Evolutionary conservation across 1,284 basidiomycete genomes (phyloP), one percentile per base, ranked within the genome.

Genomic region (Microbotryomycetes sp.): DNA sequence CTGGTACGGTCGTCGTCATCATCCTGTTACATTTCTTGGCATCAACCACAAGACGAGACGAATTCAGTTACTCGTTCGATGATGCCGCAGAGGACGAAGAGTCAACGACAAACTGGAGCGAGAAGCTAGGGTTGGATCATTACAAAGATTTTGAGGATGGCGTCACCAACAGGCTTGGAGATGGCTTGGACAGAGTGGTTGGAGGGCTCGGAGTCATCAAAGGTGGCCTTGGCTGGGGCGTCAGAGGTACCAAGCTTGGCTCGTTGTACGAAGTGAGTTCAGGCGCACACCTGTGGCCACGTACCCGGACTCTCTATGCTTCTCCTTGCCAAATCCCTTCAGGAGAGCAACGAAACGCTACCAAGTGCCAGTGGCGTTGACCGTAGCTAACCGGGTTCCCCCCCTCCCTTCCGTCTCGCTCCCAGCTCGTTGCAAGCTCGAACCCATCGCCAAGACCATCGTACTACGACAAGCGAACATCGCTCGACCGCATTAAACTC

Each of bases 401-500:
- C n/a, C n/a, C n/a, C n/a, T n/a, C n/a, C n/a, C n/a, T n/a, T n/a
- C n/a, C n/a, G n/a, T n/a, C 19, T 19, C 19, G 23, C 55, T 28
- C 46, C 15, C 49, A 71, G 70, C 70, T 71, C 54, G 60, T 70
- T 19, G 50, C 42, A 15, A 61, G 65, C 19, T 64, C 68, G 9
- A 60, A 68, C 26, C 61, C 64, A 3, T 55, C 65, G 19, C 61
- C 69, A 29, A 56, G 67, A 31, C 62, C 62, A 36, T 50, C 67
- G 0, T 68, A 68, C 55, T 68, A 53, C 49, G 67, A 68, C 45
- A 32, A 46, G 15, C 64, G 70, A 6, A 69, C 70, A 1, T 66
- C 69, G 16, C 45, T 69, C 12, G 70, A 70, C 47, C 61, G 63
- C 19, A 56, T 70, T 22, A 56, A 62, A 12, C 59, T 71, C n/a